Evolutionary conservation across 2,329 filamentous ascomycete species (phyloP), one percentile per base, ranked within the genome.

Genomic region (Cercospora beticola): DNA sequence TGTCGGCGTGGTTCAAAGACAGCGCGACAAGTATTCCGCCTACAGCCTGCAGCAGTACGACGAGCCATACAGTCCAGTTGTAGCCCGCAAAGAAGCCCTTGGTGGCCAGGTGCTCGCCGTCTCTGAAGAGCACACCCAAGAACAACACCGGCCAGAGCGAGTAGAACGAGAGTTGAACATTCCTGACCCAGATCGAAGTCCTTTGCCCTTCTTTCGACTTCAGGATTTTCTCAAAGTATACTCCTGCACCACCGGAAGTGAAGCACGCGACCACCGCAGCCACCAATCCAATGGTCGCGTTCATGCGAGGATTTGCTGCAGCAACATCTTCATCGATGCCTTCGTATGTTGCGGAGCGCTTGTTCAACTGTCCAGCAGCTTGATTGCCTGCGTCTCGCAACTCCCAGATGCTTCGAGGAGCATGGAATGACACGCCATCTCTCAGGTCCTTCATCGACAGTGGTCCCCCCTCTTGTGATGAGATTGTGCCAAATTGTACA

Each of bases 21-120:
- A 95, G 85, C 1, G 91, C 91, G 9, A 92, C 90, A n/a, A 97
- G 82, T 30, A 98, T 86, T 26, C 94, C 95, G 33, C 94, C 94
- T 40, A 90, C 81, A 0, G 94, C 92, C 79, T 99, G 95, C 68
- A 95, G 86, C 5, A 89, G 78, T 73, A 98, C 92, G 4, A 93
- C 91, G 5, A 88, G 85, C 93, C 94, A 97, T 3, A 98, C 94
- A 21, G 94, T 86, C 85, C 88, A 91, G 78, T 97, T 97, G 81
- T 98, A 99, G 2, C 95, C 95, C 67, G 92, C 90, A 74, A 99
- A 98, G 81, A 98, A 97, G 12, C 95, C 95, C 70, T 92, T 89
- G 79, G 90, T 88, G 28, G 90, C 86, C 71, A 99, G 93, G 49
- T 91, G 90, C 69, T 89, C 88, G 28, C 94, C 95, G 73, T 99